Percentiles rank a stretch among this genome's conserved stretches.
Evolutionary conservation across 371 early-diverging fungal genomes (phyloP).

Genomic region (Coemansia linderi): DNA sequence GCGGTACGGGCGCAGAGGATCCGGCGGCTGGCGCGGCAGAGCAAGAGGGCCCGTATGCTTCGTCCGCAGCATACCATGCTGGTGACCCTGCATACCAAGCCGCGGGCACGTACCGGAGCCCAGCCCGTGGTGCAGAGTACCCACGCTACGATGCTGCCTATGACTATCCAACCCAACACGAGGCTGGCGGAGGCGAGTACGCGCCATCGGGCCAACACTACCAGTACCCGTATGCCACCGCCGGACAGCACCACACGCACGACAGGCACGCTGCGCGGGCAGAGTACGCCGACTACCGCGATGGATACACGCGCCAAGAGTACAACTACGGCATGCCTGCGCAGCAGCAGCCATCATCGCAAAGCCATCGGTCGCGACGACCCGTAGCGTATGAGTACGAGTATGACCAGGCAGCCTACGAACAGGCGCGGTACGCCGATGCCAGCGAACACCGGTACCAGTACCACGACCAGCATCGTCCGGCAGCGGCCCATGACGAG

Average conservation of each 20-base stretch:
- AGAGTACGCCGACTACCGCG: slow-evolving; percentile 52
- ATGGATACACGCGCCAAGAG: slow-evolving; percentile 39
- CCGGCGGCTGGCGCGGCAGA: slow-evolving; percentile 11
- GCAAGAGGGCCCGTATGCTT: slow-evolving; percentile 19
- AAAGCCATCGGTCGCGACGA: slow-evolving; percentile 31
- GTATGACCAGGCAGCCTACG: slow-evolving; percentile 13
- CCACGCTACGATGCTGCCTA: slow-evolving; percentile 32
- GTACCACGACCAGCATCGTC: slow-evolving; percentile 19
- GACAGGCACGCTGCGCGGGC: slow-evolving; percentile 20
- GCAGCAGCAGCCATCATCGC: slow-evolving; percentile 20
- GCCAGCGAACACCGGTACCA: slow-evolving; percentile 4
- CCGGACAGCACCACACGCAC: slow-evolving; percentile 15
- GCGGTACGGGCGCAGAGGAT: slow-evolving; percentile 16
- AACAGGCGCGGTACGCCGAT: slow-evolving; percentile 10
- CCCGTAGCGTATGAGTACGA: slow-evolving; percentile 42
- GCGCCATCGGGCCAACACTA: slow-evolving; percentile 9
- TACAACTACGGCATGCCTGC: slow-evolving; percentile 25
- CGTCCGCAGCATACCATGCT: slow-evolving; percentile 4
- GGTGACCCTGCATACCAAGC: slow-evolving; percentile 20
- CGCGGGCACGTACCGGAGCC: slow-evolving; percentile 17
- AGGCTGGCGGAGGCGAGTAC: slow-evolving; percentile 17
- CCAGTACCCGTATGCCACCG: slow-evolving; percentile 29
- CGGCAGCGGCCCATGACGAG: slow-evolving; percentile 29
- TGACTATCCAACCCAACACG: slow-evolving; percentile 32
- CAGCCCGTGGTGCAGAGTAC: slow-evolving; percentile 26